Percentiles rank a stretch among this genome's conserved stretches.
Evolutionary conservation across 495 filamentous ascomycete genomes (phyloP).

Genomic region (Aspergillus egyptiacus): DNA sequence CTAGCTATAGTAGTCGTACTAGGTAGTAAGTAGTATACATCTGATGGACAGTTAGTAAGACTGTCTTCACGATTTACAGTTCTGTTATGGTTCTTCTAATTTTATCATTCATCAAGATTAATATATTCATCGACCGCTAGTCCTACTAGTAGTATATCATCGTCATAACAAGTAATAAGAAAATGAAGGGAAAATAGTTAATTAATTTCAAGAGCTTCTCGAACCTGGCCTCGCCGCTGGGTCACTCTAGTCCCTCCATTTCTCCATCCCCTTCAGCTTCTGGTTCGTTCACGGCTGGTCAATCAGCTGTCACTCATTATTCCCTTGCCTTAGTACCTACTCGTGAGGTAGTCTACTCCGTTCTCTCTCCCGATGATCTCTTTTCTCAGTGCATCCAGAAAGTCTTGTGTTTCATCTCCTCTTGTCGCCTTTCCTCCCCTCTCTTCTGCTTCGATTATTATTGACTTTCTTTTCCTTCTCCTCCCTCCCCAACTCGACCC

Average conservation of each 20-base stretch:
- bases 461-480: slow-evolving; percentile 14
- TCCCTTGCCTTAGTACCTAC: neutral
- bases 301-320: slow-evolving; percentile 26
- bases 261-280: slow-evolving; percentile 17
- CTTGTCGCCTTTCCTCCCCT: slow-evolving; percentile 9
- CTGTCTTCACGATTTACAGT: too few species aligned
- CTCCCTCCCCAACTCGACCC: slow-evolving; percentile 6
- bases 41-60: too few species aligned
- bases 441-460: neutral
- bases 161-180: slow-evolving; percentile 9
- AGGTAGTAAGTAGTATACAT: too few species aligned
- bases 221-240: slow-evolving; percentile 20
- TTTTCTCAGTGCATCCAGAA: slow-evolving; percentile 15
- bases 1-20: too few species aligned
- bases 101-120: too few species aligned
- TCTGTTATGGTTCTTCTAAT: too few species aligned
- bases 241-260: slow-evolving; percentile 14
- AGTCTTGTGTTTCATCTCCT: slow-evolving; percentile 22
- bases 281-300: slow-evolving; percentile 18
- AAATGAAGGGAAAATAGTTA: slow-evolving; percentile 9
- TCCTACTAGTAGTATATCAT: neutral
- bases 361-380: slow-evolving; percentile 20
- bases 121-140: too few species aligned
- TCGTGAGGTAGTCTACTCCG: too few species aligned
- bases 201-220: slow-evolving; percentile 17